Base-by-base conservation (phyloP, 2,329 filamentous ascomycete species). In the Alternaria sp. region DNA sequence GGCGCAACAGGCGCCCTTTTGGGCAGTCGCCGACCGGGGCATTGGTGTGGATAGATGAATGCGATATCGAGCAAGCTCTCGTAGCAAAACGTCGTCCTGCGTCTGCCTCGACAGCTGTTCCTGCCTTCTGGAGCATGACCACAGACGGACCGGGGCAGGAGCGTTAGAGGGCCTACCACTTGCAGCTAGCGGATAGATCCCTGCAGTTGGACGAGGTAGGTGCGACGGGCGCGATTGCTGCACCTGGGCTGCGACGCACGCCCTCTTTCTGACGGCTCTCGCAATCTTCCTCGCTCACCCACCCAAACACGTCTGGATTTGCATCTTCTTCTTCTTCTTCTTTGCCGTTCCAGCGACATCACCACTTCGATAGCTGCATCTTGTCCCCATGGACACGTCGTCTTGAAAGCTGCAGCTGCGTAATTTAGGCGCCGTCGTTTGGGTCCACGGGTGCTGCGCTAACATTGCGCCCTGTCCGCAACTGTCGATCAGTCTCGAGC, bases 401-500 rank as follows among this genome's bases (percentile, higher is more conserved):
- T 47, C 32, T 32, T 54, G 39, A 47, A 30, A 36, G 32, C 51
- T 55, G 54, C 54, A 51, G 41, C 46, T 30, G 52, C 61, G 18
- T 46, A 34, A 42, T 52, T 46, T 63, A 48, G 54, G 44, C 55
- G 62, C 49, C 54, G 36, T 44, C 47, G 56, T 53, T 47, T 57
- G 39, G 38, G 36, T 54, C 55, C 51, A 51, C 49, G 49, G 34
- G 48, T 52, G 54, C 55, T 54, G 56, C 56, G 56, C 56, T 54
- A 59, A 59, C 46, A 32, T 38, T 51, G 36, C 47, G 54, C 47
- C 54, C 36, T 46, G 46, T 44, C 54, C 55, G 57, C 53, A 54
- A 44, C 39, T 53, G 57, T 59, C 59, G 59, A 62, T 64, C 62
- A 49, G 46, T 49, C 54, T 57, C 47, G 43, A 60, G 57, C 60